These are phyloP conservation scores for Lasiodiplodia citricola DNA, from an alignment of 2,329 filamentous ascomycete genomes.

Conservation along the genomic window DNA sequence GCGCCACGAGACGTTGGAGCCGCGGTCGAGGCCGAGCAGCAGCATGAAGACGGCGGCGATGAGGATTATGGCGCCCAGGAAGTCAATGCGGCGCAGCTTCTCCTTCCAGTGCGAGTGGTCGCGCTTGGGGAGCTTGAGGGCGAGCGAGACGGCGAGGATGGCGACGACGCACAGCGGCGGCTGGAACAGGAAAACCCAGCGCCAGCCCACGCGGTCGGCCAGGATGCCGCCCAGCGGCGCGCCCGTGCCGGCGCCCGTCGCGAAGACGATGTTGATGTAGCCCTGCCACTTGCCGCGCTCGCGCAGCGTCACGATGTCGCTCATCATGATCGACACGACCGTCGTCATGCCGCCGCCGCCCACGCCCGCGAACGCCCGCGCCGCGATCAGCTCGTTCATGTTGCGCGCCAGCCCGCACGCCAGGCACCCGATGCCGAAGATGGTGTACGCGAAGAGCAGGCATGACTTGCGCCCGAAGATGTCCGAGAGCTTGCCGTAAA, in stretches of 20 bases:
- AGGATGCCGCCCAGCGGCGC: conserved; percentile 73
- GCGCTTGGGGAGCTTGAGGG: conserved; percentile 64
- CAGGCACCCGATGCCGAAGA: conserved; percentile 70
- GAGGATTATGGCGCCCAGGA: conserved; percentile 71
- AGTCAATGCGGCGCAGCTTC: conserved; percentile 73
- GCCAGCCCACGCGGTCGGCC: conserved; percentile 76
- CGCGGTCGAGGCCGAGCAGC: conserved; percentile 73
- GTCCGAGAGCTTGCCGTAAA: conserved; percentile 73
- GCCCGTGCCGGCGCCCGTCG: conserved; percentile 69
- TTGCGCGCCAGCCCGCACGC: conserved; percentile 67
- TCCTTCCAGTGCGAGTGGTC: conserved; percentile 67
- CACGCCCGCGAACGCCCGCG: conserved; percentile 66
- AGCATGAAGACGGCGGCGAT: conserved; percentile 69
- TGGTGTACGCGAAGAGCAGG: conserved; percentile 66
- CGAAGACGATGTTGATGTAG: conserved; percentile 73
- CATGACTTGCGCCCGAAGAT: conserved; percentile 73
- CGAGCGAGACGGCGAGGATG: conserved; percentile 66
- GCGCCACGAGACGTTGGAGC: conserved; percentile 73
- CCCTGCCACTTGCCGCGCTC: conserved; percentile 78
- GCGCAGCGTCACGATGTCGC: conserved; percentile 71
- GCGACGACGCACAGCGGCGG: conserved; percentile 71
- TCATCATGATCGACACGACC: conserved; percentile 71
- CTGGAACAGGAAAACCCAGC: conserved; percentile 77
- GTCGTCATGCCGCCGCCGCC: conserved; percentile 76
- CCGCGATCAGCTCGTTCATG: conserved; percentile 69